Base-by-base conservation (phyloP, 257 asterid genomes). In the Euphrasia confusa region DNA sequence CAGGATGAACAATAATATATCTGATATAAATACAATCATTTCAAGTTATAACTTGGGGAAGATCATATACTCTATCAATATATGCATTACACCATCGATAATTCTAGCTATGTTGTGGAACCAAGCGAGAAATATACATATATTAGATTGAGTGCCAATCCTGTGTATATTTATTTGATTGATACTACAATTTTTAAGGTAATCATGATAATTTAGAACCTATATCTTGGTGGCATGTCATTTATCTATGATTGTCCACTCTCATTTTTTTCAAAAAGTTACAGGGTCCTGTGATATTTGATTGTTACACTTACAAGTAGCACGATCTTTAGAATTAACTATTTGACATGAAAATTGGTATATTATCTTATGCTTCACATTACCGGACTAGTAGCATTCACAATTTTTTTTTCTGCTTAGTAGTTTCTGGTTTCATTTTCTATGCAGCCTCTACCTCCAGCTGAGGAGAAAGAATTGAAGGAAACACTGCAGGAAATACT, bases 391-490 rank as follows among this genome's bases (percentile, higher is more conserved):
- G 32, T 58, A 8, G 47, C 60, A 30, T 58, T 56, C 58, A 30
- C 21, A 53, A 54, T 0, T 52, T 57, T 50, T 49, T 35, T 27
- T 45, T 54, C 45, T 30, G 18, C 48, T 57, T 28, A 72, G 24
- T 53, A 7, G 58, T 53, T 14, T 4, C 56, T 28, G 26, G 7
- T 30, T 15, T 13, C 56, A 28, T 44, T 40, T 48, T 2, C 40
- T 60, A 14, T 61, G 64, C 76, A 92, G 98, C 81, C 95, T 63
- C 81, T 88, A 54, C 97, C 97, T 21, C 63, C 84, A 5, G 84
- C 77, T 3, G 97, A 92, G 83, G 98, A 92, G 86, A 83, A 81
- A 76, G 90, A 92, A 69, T 66, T 89, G 87, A 92, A 68, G 73
- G 93, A 86, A 65, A 76, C 97, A 26, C 72, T 92, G 69, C 92